Base-by-base conservation (phyloP, 768 basidiomycete genomes). In the Cystobasidium onofrii region DNA sequence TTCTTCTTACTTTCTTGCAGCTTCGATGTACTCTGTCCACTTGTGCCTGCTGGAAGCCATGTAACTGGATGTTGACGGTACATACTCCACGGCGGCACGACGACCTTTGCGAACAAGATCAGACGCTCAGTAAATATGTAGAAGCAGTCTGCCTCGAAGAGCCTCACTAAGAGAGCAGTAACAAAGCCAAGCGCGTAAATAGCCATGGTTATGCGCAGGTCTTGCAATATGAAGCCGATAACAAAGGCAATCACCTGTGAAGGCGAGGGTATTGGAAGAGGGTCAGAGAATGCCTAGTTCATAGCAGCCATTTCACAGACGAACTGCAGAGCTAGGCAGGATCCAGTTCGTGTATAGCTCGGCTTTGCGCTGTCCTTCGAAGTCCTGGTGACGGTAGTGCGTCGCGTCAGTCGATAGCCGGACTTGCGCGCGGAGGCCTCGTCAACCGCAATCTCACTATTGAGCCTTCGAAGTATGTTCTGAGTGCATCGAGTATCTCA, bases 291-390 rank as follows among this genome's bases (percentile, higher is more conserved):
- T n/a, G n/a, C n/a, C n/a, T n/a, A n/a, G n/a, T n/a, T n/a, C n/a
- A n/a, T n/a, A n/a, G n/a, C n/a, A n/a, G n/a, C n/a, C n/a, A n/a
- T n/a, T n/a, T n/a, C n/a, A n/a, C n/a, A 27, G 25, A 34, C 63
- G 7, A 15, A 64, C 63, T 10, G 63, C 63, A 34, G 63, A 67
- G 41, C 41, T 15, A 34, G 46, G 41, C 17, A 54, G 65, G 65
- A 67, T 67, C 25, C 39, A 29, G 31, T 67, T 33, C 43, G 65
- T 34, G 34, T 67, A 67, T 50, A 20, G 50, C 50, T 67, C 65
- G 1, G 65, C 65, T 23, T 67, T 67, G 50, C 65, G 65, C 50
- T 67, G 65, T 18, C 65, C 65, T 50, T 67, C 65, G 25, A 67
- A 67, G 44, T 67, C 65, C 65, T 67, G 44, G 25, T 9, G 27